Conservation (phyloP, 2,329 filamentous ascomycete genomes). For the Diaporthe vaccinii region DNA sequence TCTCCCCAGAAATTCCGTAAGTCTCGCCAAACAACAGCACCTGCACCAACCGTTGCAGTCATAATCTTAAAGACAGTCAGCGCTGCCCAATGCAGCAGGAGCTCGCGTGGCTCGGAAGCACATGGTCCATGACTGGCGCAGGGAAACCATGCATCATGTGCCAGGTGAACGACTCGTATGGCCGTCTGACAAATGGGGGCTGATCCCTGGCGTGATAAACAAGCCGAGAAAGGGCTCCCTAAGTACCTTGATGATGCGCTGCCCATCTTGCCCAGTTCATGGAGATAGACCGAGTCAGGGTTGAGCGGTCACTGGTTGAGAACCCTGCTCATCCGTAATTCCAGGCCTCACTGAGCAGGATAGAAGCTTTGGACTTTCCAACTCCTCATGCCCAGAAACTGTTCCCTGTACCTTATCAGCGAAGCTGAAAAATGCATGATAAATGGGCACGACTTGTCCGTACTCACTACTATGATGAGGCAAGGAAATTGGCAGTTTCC, state of each 20-base stretch:
- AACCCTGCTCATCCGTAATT: not conserved
- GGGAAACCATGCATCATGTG: not conserved
- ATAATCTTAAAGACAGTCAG: no score
- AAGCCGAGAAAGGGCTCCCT: conserved; percentile 4
- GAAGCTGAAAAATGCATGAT: not conserved
- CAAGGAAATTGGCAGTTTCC: not conserved
- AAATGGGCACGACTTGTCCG: no score
- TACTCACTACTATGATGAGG: no score
- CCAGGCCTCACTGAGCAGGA: not conserved
- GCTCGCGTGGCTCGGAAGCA: not conserved
- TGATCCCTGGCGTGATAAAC: not conserved
- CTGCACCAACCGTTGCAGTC: no score
- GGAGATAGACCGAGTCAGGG: not conserved
- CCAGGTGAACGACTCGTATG: conserved; percentile 9
- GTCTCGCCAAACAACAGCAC: not conserved
- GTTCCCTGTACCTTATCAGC: not conserved
- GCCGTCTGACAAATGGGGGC: not conserved
- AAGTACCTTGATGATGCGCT: not conserved
- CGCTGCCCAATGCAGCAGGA: not conserved
- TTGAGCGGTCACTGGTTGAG: conserved; percentile 8
- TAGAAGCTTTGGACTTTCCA: not conserved
- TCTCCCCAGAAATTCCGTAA: not conserved
- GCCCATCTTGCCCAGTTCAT: not conserved
- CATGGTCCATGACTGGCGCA: conserved; percentile 18
- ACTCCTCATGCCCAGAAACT: not conserved